Percentiles rank a stretch among this genome's conserved stretches.
phyloP scores from a whole-genome alignment of 192 early-diverging fungal genomes.

The Piromyces sp. region DNA sequence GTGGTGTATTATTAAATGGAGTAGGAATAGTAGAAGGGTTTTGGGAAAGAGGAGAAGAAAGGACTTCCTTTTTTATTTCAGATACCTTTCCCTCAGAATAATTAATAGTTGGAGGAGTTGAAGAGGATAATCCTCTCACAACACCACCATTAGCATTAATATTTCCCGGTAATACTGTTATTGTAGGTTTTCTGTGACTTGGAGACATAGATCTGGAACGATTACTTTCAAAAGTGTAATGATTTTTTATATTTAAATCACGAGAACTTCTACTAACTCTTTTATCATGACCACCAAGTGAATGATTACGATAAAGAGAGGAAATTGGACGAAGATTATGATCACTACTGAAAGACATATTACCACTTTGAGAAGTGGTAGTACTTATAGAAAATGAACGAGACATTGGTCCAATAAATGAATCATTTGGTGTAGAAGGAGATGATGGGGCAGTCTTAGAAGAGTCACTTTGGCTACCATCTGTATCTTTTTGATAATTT shows the following conservation, averaged over 20 bases:
- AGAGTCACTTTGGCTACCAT: background rate
- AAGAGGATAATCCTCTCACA: background rate
- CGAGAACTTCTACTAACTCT: background rate
- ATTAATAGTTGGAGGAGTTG: background rate
- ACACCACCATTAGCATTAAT: background rate
- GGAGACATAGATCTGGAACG: background rate
- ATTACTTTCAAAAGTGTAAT: background rate
- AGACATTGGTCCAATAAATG: background rate
- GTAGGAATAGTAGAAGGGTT: too few species aligned
- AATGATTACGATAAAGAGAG: background rate
- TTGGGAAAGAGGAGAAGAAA: too few species aligned
- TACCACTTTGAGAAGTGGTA: background rate
- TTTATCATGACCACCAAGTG: background rate
- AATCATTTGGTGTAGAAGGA: background rate
- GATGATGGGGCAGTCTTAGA: background rate
- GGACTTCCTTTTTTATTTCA: too few species aligned
- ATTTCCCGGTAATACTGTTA: background rate
- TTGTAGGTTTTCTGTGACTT: background rate
- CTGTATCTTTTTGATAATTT: background rate
- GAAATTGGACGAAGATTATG: background rate
- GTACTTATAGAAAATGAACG: background rate
- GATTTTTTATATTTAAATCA: background rate
- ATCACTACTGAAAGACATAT: background rate
- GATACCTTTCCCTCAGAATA: too few species aligned
- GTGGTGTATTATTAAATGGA: too few species aligned